Percentiles rank a stretch among this genome's conserved stretches.
Conservation (phyloP, 2,329 filamentous ascomycete genomes). For the Fusarium brachygibbosum region DNA sequence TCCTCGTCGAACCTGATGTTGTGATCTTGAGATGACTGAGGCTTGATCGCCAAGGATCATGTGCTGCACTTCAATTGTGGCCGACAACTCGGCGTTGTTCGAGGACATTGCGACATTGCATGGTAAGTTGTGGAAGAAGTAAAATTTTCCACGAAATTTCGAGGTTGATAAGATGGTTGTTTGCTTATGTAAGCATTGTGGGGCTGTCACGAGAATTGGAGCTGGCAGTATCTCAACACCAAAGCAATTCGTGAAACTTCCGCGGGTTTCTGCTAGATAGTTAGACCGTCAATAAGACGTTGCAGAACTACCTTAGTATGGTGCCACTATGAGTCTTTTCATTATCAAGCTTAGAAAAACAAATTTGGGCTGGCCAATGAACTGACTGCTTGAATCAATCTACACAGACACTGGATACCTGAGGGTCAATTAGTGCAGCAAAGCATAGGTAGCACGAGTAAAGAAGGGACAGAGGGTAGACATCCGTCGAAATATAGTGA, state of each 20-base stretch:
- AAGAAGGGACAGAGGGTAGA: too few relatives aligned
- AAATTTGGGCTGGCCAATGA: background rate
- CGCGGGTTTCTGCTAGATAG: background rate
- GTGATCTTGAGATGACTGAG: conserved; percentile 13
- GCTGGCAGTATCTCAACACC: background rate
- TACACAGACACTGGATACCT: too few relatives aligned
- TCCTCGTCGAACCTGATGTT: conserved; percentile 1
- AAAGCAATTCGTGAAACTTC: background rate
- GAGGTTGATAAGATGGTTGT: conserved; percentile 22
- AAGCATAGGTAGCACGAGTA: background rate
- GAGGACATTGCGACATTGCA: background rate
- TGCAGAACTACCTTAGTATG: background rate
- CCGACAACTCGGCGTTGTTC: background rate
- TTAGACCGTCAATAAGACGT: too few relatives aligned
- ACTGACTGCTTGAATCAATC: background rate
- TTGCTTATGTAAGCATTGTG: conserved; percentile 43
- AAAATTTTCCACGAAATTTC: conserved; percentile 36
- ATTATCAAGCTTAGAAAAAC: background rate
- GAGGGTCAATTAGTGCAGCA: background rate
- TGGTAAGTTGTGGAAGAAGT: conserved; percentile 6
- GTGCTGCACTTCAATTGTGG: conserved; percentile 1
- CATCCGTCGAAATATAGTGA: background rate
- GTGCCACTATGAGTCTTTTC: background rate
- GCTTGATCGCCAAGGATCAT: background rate
- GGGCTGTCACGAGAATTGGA: background rate